Evolutionary conservation across 2,329 filamentous ascomycete species (phyloP).

Genomic region (Cadophora gregata): DNA sequence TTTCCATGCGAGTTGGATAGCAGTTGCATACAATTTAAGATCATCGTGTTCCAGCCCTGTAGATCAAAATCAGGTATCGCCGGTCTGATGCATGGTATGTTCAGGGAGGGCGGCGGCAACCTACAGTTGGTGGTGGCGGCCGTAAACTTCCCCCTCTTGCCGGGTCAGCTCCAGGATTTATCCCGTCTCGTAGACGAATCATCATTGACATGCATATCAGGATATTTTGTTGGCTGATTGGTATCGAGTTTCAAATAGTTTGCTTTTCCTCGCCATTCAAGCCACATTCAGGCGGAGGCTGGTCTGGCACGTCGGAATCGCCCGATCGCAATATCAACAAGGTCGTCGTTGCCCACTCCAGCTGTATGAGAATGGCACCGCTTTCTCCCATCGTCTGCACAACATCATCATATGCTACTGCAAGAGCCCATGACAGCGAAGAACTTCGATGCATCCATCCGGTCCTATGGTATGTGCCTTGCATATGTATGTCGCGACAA

Average conservation of each 20-base stretch:
- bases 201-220: not conserved
- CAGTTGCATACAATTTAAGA: not conserved
- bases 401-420: not conserved
- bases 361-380: not conserved
- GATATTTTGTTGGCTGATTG: not conserved
- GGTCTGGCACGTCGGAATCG: not conserved
- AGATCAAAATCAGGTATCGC: not conserved
- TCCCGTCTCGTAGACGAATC: not conserved
- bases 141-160: not conserved
- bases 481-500: not conserved
- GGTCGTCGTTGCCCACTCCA: not conserved
- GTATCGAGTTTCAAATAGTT: not conserved
- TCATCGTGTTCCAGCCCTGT: not conserved
- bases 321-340: not conserved
- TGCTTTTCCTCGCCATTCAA: slow-evolving; percentile 3
- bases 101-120: slow-evolving; percentile 19
- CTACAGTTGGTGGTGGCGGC: slow-evolving; percentile 17
- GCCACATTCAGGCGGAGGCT: not conserved
- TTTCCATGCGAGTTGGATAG: not conserved
- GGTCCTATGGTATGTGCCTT: slow-evolving; percentile 9
- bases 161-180: not conserved
- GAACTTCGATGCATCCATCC: not conserved
- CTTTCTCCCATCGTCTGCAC: not conserved
- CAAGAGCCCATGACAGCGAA: slow-evolving; percentile 10
- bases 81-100: not conserved